phyloP scores from a whole-genome alignment of 2,329 filamentous ascomycete genomes.

The Xylaria sp. region DNA sequence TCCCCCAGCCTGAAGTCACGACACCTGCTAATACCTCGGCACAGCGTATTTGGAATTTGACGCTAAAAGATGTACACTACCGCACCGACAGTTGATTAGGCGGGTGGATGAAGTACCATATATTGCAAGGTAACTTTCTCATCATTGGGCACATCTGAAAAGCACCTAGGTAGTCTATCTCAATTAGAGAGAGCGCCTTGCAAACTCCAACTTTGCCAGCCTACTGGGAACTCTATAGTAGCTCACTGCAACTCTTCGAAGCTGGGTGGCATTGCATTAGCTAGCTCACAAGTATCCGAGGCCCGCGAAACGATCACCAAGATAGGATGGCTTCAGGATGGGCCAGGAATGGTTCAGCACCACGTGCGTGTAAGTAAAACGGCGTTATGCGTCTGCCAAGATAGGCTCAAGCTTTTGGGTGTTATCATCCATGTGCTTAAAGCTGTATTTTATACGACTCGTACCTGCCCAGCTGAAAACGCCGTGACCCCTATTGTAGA shows the following conservation, averaged over 20 bases:
- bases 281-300: slow-evolving; percentile 4
- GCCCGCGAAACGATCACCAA: not conserved
- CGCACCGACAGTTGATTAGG: too few species aligned
- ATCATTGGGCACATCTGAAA: too few species aligned
- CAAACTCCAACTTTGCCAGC: not conserved
- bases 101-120: too few species aligned
- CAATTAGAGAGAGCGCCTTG: not conserved
- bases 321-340: not conserved
- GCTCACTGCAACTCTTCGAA: slow-evolving; percentile 5
- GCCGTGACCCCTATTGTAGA: too few species aligned
- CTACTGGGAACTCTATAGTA: not conserved
- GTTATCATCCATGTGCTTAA: not conserved
- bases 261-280: slow-evolving; percentile 23
- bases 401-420: not conserved
- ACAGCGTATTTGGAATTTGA: too few species aligned
- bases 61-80: too few species aligned
- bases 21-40: too few species aligned
- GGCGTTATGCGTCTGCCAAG: slow-evolving; percentile 2
- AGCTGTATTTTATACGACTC: not conserved
- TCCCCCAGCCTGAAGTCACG: too few species aligned
- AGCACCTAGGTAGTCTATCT: too few species aligned
- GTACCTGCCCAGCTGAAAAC: not conserved
- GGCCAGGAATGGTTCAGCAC: not conserved
- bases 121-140: too few species aligned
- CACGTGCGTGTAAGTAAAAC: slow-evolving; percentile 17